A percentile compares a stretch with the other conserved stretches of the same genome.
phyloP scores from a whole-genome alignment of 2,329 filamentous ascomycete species.

The Pseudohalonectria lignicola region DNA sequence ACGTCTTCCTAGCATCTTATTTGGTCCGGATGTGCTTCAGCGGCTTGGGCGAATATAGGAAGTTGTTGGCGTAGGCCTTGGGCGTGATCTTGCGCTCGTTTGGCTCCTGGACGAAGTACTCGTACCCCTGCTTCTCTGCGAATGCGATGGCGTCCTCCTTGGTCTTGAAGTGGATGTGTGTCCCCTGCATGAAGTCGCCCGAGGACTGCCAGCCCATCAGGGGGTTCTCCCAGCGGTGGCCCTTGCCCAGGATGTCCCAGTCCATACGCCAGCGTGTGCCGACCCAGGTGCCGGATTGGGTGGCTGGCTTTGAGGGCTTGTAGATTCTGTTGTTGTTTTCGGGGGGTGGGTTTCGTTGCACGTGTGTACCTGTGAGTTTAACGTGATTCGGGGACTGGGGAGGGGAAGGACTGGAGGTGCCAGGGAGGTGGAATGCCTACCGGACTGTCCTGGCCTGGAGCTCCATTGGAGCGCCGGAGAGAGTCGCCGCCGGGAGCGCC shows the following conservation, averaged over 20 bases:
- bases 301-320: constrained; percentile 84
- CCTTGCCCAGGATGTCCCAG: constrained; percentile 88
- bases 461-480: constrained; percentile 88
- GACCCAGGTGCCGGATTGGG: constrained; percentile 86
- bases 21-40: constrained; percentile 80
- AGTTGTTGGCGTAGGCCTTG: constrained; percentile 97
- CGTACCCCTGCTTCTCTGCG: constrained; percentile 97
- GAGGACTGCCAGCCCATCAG: constrained; percentile 99
- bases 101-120: constrained; percentile 97
- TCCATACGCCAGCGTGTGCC: constrained; percentile 90
- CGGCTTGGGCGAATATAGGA: constrained; percentile 73
- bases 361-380: neutral
- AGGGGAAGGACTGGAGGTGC: neutral
- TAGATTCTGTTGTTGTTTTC: constrained; percentile 60
- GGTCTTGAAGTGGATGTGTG: constrained; percentile 75
- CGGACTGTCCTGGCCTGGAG: constrained; percentile 89
- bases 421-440: too few species aligned
- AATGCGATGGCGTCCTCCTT: constrained; percentile 95
- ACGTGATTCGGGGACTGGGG: neutral
- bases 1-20: constrained; percentile 28
- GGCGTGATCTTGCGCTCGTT: constrained; percentile 76
- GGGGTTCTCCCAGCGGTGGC: constrained; percentile 96
- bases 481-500: constrained; percentile 66
- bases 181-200: constrained; percentile 90
- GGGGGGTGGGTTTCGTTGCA: neutral